phyloP scores from a whole-genome alignment of 768 basidiomycete genomes.

The Pleurotus tuoliensis region DNA sequence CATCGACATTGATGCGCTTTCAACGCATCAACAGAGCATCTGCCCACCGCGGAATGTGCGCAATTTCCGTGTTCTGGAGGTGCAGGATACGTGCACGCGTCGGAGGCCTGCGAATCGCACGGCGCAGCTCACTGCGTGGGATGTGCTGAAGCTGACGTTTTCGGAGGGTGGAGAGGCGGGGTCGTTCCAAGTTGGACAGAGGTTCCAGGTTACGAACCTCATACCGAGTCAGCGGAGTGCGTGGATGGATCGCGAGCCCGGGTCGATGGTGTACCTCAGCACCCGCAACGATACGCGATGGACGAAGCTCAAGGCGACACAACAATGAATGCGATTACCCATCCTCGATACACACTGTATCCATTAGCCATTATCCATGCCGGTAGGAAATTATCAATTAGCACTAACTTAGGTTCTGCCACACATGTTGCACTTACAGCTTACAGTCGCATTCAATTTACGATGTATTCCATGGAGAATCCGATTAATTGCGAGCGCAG shows the following conservation, averaged over 20 bases:
- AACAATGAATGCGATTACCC: neutral
- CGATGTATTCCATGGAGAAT: no score
- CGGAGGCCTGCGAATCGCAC: constrained; percentile 50
- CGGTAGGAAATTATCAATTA: neutral
- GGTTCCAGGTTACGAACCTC: constrained; percentile 75
- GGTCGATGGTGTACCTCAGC: constrained; percentile 66
- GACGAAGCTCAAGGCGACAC: constrained; percentile 33
- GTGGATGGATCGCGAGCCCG: constrained; percentile 64
- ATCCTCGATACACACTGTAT: neutral
- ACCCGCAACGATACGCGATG: constrained; percentile 66
- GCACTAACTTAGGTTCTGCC: no score
- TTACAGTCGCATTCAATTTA: no score
- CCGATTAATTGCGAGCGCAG: no score
- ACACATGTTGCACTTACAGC: no score
- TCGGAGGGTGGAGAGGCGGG: constrained; percentile 48
- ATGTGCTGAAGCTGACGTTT: constrained; percentile 50
- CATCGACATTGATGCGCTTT: neutral
- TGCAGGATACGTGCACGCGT: constrained; percentile 57
- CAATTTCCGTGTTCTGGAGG: constrained; percentile 69
- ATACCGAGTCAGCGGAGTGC: constrained; percentile 62
- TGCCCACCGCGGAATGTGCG: constrained; percentile 77
- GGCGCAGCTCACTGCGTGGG: constrained; percentile 85
- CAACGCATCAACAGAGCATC: constrained; percentile 31
- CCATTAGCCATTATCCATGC: neutral
- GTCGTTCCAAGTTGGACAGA: constrained; percentile 56